Base-by-base conservation (phyloP, 176 grass and related monocot species). In the Hyparrhenia diplandra region DNA sequence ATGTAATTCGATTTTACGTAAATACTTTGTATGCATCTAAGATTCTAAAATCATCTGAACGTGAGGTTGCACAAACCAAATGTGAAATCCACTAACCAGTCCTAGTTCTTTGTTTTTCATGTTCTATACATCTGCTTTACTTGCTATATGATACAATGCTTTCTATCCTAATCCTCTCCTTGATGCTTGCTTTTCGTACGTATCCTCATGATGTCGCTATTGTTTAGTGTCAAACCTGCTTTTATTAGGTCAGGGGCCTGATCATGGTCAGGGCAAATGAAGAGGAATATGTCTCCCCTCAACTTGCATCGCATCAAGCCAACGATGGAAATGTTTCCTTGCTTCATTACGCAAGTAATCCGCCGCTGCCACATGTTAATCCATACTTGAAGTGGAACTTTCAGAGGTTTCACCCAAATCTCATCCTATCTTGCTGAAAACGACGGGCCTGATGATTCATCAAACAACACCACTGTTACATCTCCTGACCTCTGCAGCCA, bases 351-450 rank as follows among this genome's bases (percentile, higher is more conserved):
- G 77, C 77, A 81, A 81, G 84, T 74, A 75, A 86, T 66, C 60
- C 46, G 10, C 21, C 16, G 10, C 47, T 25, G 59, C 59, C 70
- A 86, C 66, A 36, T 81, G 77, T 68, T 73, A 85, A 20, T 73
- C 73, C 21, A 17, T 80, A 80, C 43, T 73, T 35, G 32, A 69
- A 75, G 59, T 45, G 61, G 58, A 18, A 25, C 25, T 81, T 31
- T 80, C 61, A 86, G 45, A 68, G 59, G 69, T 86, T 86, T 81
- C 70, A 57, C 69, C 84, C 62, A 68, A 67, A 86, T 86, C 77
- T 67, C 72, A 86, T 75, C 84, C 77, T 25, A 75, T 86, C 77
- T 81, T 13, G 17, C 28, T 58, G 61, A 80, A 18, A 66, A 55
- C 57, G 70, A 86, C 70, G 12, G 17, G 60, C 29, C 62, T 71